These are phyloP conservation scores for Acmispon strigosus DNA, from an alignment of 306 rosid species.

Conservation along the genomic window DNA sequence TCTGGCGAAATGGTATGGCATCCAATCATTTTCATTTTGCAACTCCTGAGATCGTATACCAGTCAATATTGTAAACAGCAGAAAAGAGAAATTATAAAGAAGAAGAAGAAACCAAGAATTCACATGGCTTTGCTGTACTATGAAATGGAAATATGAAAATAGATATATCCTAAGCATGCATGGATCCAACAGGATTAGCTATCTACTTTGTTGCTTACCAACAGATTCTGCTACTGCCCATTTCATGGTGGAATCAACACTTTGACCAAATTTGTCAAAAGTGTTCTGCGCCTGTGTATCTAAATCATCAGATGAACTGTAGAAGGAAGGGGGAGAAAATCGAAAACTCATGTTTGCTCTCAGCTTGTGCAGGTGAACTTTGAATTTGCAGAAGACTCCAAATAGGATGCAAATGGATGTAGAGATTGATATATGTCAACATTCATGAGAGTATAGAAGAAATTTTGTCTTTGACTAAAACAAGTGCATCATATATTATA, in stretches of 20 bases:
- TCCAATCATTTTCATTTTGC: background rate
- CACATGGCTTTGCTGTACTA: no score
- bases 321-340: constrained; percentile 9
- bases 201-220: constrained; percentile 6
- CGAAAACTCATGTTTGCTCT: constrained; percentile 5
- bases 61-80: background rate
- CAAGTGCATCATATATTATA: background rate
- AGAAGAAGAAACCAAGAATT: background rate
- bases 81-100: background rate
- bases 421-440: background rate
- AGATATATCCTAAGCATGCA: no score
- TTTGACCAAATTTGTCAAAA: constrained; percentile 11
- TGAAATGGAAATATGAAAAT: no score
- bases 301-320: background rate
- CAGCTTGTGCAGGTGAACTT: background rate
- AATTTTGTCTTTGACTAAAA: background rate
- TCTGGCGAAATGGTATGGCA: no score
- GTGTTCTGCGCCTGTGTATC: background rate
- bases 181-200: no score
- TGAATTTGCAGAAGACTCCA: background rate
- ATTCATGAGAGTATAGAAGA: background rate
- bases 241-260: constrained; percentile 20
- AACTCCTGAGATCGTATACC: background rate
- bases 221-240: constrained; percentile 19
- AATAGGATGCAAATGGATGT: background rate